Evolutionary conservation across 805 yeast species (phyloP).

Genomic region (Spathaspora gorwiae): DNA sequence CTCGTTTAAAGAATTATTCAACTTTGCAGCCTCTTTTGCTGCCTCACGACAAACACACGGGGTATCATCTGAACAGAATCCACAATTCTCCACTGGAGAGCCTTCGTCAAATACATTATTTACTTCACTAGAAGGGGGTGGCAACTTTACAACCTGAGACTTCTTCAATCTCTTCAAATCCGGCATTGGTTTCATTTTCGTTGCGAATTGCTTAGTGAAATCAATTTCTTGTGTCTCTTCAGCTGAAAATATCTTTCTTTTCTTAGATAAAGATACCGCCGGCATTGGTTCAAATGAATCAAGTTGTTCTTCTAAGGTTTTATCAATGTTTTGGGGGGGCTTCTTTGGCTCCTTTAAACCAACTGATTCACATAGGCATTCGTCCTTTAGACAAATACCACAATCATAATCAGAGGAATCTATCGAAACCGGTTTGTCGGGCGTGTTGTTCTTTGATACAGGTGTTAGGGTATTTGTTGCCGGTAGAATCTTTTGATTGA

Average conservation of each 20-base stretch:
- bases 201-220: conserved; percentile 45
- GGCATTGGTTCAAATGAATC: conserved; percentile 53
- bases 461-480: conserved; percentile 12
- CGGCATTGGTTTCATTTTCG: conserved; percentile 31
- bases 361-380: conserved; percentile 58
- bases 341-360: conserved; percentile 33
- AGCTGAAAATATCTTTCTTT: conserved; percentile 12
- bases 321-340: conserved; percentile 6
- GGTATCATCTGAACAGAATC: conserved; percentile 88
- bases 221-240: conserved; percentile 41
- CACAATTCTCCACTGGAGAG: conserved; percentile 72
- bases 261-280: conserved; percentile 56
- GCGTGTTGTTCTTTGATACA: conserved; percentile 10
- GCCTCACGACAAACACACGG: conserved; percentile 91
- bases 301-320: conserved; percentile 28
- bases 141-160: background rate
- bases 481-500: background rate
- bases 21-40: conserved; percentile 46
- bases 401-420: conserved; percentile 40
- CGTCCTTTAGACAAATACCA: conserved; percentile 65
- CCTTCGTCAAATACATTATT: conserved; percentile 33
- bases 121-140: background rate
- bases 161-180: conserved; percentile 29
- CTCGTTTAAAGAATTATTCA: conserved; percentile 22
- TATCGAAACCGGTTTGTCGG: conserved; percentile 9